Evolutionary conservation across 768 basidiomycete genomes (phyloP).

Genomic region (Gyrodon lividus): DNA sequence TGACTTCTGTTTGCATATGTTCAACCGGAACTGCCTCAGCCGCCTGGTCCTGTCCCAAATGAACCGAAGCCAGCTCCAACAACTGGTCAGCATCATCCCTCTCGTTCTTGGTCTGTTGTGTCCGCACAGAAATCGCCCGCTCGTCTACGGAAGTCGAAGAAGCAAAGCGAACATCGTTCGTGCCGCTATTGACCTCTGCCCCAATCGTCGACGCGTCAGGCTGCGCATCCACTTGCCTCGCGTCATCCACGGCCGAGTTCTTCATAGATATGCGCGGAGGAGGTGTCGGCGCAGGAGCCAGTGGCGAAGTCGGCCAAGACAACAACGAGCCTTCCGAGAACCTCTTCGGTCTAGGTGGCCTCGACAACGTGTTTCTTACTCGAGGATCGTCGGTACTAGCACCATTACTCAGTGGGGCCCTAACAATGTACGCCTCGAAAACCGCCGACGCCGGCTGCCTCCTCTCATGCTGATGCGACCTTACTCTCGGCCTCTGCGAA

Average conservation of each 20-base stretch:
- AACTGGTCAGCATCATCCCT: slow-evolving; percentile 18
- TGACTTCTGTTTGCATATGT: neutral
- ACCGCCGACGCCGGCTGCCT: slow-evolving; percentile 13
- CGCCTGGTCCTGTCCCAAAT: slow-evolving; percentile 11
- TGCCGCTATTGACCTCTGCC: too few relatives aligned
- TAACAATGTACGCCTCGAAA: slow-evolving; percentile 22
- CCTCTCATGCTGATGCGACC: neutral
- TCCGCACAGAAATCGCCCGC: neutral
- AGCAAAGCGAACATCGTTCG: too few relatives aligned
- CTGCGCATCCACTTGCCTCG: neutral
- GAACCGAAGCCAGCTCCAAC: slow-evolving; percentile 26
- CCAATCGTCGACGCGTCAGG: neutral
- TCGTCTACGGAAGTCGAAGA: neutral
- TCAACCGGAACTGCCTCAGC: neutral
- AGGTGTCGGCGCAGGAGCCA: neutral
- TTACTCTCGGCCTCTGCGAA: neutral
- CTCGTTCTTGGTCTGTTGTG: neutral
- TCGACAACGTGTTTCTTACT: neutral
- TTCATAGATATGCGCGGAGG: neutral
- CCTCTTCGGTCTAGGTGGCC: neutral
- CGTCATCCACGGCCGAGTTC: neutral
- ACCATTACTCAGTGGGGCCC: neutral
- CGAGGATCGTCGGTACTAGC: neutral
- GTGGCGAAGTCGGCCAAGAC: neutral
- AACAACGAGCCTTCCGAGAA: neutral